Evolutionary conservation across 257 asterid genomes (phyloP), one percentile per base, ranked within the genome.

Genomic region (Rauvolfia tetraphylla): DNA sequence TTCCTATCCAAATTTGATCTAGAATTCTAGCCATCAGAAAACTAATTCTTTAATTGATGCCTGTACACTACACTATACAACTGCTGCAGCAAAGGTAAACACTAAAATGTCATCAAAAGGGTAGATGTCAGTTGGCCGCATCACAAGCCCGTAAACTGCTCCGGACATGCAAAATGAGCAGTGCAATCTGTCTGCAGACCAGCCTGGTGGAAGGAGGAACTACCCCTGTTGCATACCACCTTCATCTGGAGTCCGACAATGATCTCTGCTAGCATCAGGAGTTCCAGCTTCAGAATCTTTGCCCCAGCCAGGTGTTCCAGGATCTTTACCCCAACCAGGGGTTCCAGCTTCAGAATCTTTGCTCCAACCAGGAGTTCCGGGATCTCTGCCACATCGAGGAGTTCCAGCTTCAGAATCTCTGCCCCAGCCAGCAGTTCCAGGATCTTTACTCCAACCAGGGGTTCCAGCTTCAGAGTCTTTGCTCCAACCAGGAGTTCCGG

Each of bases 261-360:
- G 76, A 36, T 78, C 89, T 73, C 77, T 76, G 76, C 79, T 84
- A 88, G 84, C 83, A 25, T 84, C 90, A 15, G 85, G 78, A 56
- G 65, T 53, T 31, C 58, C 25, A 5, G 62, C 17, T 49, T 86
- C 90, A 61, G 27, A 20, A 36, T 66, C 71, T 36, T 63, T 34
- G 3, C 69, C 69, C 69, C 69, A 63, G 5, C 44, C 59, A 22
- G 59, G 59, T 9, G 59, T 22, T 53, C 25, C 59, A 53, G 59
- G 10, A 20, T 53, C 59, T 53, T 18, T 31, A 7, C 69, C 14
- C 42, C 46, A 7, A 34, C 27, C 70, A 65, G 36, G 61, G 20
- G 75, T 31, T 13, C 39, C 46, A 14, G 61, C 57, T 46, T 46
- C 61, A 33, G 27, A 22, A 15, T 49, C 63, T 13, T 71, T 69